Conservation (phyloP, 495 filamentous ascomycete genomes). For the Tuber melanosporum region DNA sequence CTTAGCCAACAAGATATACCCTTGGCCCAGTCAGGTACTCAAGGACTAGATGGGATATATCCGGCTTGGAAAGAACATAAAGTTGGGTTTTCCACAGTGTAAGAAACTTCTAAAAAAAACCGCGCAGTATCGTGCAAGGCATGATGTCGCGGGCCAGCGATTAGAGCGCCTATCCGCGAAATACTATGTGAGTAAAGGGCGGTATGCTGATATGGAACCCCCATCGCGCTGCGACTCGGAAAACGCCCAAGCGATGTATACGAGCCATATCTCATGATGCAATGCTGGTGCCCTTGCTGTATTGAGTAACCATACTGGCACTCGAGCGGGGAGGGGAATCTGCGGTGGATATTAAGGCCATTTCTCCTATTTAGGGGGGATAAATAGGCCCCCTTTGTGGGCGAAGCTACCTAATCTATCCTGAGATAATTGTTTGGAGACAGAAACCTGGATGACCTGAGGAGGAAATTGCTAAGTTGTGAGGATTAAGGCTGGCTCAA, state of each 20-base stretch:
- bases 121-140: not conserved
- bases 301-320: not conserved
- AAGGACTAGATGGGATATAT: too few relatives aligned
- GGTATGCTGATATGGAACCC: not conserved
- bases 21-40: not conserved
- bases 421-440: not conserved
- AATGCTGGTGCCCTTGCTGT: not conserved
- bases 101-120: not conserved
- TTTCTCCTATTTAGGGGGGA: not conserved
- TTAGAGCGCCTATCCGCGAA: not conserved
- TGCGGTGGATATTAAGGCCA: not conserved
- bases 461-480: not conserved
- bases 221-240: not conserved
- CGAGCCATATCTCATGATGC: conserved; percentile 1
- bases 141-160: not conserved
- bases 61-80: too few relatives aligned
- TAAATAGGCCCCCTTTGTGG: not conserved
- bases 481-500: not conserved
- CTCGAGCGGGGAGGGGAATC: not conserved
- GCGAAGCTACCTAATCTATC: not conserved
- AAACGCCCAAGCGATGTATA: not conserved
- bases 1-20: not conserved
- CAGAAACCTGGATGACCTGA: not conserved
- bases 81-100: not conserved
- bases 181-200: not conserved